Evolutionary conservation across 345 rosid genomes (phyloP).

Genomic region (Anastatica hierochuntica): DNA sequence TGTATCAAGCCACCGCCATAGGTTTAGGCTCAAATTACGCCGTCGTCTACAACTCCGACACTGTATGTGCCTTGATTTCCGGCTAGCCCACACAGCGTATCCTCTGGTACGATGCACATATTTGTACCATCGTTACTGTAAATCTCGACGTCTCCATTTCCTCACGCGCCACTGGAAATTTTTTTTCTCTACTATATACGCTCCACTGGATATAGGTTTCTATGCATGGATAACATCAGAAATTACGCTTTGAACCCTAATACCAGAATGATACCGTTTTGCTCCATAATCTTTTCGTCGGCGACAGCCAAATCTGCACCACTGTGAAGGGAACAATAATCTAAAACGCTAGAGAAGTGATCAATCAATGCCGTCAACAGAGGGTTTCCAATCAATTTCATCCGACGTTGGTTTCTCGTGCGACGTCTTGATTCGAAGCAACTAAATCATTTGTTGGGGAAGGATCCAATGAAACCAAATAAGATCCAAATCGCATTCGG

Average conservation of each 20-base stretch:
- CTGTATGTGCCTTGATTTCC: too few relatives aligned
- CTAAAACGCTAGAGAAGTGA: slow-evolving; percentile 49
- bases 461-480: slow-evolving; percentile 3
- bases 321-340: slow-evolving; percentile 25
- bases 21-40: too few relatives aligned
- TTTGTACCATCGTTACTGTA: too few relatives aligned
- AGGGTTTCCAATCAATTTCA: slow-evolving; percentile 37
- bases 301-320: slow-evolving; percentile 59
- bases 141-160: slow-evolving; percentile 52
- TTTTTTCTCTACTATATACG: slow-evolving; percentile 54
- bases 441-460: slow-evolving; percentile 50
- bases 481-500: slow-evolving; percentile 38
- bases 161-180: slow-evolving; percentile 49
- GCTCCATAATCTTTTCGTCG: slow-evolving; percentile 40
- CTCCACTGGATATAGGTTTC: slow-evolving; percentile 43
- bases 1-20: too few relatives aligned
- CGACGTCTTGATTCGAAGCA: slow-evolving; percentile 33
- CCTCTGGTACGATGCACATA: too few relatives aligned
- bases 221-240: slow-evolving; percentile 50
- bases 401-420: slow-evolving; percentile 69
- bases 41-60: too few relatives aligned
- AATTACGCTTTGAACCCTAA: slow-evolving; percentile 16
- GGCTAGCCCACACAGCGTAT: too few relatives aligned
- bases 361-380: background rate
- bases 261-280: slow-evolving; percentile 34